Base-by-base conservation (phyloP, 169 alveolate species). In the Plasmodium coatneyi region DNA sequence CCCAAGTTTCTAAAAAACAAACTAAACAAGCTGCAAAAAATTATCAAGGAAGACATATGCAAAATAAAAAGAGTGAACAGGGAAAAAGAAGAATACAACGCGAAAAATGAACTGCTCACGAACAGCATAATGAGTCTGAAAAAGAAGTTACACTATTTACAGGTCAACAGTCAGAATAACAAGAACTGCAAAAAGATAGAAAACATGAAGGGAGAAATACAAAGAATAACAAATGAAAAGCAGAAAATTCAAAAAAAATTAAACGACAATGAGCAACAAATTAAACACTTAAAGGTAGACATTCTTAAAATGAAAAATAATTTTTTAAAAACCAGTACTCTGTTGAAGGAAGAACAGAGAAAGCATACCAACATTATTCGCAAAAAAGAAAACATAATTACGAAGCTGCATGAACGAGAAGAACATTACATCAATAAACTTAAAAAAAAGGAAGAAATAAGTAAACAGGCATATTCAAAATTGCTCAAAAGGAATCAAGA, bases 391-490 rank as follows among this genome's bases (percentile, higher is more conserved):
- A 84, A 84, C 1, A 72, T 84, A 30, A 84, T 84, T 46, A 72
- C 84, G 0, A 84, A 84, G 46, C 46, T 84, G 25, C 92, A 84
- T 84, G 84, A 84, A 72, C 49, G 84, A 72, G 92, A 84, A 84
- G 92, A 84, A 72, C 43, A 28, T 84, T 84, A 52, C 66, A 84
- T 84, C 22, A 72, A 84, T 71, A 84, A 72, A 84, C 32, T 84
- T 30, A 84, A 84, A 84, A 84, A 84, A 74, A 84, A 84, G 60
- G 92, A 84, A 84, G 92, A 84, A 46, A 49, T 84, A 84, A 84
- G 78, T 72, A 84, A 84, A 39, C 83, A 84, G 66, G 92, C 92
- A 72, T 84, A 84, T 84, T 72, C 92, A 46, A 84, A 84, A 71
- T 72, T 84, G 66, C 83, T 72, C 34, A 84, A 84, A 43, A 71